These are phyloP conservation scores for Vaccinium macrocarpon DNA, from an alignment of 148 eudicot genomes.

Conservation along the genomic window DNA sequence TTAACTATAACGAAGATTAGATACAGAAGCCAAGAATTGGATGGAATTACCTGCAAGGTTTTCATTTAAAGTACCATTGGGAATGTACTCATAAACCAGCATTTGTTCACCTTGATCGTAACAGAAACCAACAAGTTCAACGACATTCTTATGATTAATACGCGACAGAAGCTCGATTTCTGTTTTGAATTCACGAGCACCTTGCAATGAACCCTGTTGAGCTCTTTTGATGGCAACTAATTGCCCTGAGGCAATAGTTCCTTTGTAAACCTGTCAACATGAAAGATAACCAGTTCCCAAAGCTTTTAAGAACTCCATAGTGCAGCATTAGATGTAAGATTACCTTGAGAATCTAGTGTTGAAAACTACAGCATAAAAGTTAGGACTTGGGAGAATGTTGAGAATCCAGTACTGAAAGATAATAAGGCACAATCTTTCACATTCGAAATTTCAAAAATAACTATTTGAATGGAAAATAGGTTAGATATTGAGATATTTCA, in stretches of 20 bases:
- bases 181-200: constrained; percentile 48
- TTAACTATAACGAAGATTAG: neutral
- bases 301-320: neutral
- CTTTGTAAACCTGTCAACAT: constrained; percentile 42
- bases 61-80: constrained; percentile 44
- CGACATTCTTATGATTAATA: constrained; percentile 58
- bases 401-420: neutral
- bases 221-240: constrained; percentile 50
- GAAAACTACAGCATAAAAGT: neutral
- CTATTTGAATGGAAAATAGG: neutral
- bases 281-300: neutral
- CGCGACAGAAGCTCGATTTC: constrained; percentile 55
- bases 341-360: neutral
- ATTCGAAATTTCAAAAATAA: neutral
- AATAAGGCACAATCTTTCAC: neutral
- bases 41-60: constrained; percentile 32
- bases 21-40: constrained; percentile 7
- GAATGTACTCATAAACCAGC: constrained; percentile 48
- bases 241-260: constrained; percentile 34
- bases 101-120: constrained; percentile 55
- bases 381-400: neutral
- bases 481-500: neutral
- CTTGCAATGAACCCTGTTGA: constrained; percentile 53
- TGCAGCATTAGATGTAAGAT: neutral
- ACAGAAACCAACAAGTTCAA: constrained; percentile 54